These are phyloP conservation scores for Astrephomene gubernaculifera DNA, from an alignment of 139 green algal species.

Conservation along the genomic window DNA sequence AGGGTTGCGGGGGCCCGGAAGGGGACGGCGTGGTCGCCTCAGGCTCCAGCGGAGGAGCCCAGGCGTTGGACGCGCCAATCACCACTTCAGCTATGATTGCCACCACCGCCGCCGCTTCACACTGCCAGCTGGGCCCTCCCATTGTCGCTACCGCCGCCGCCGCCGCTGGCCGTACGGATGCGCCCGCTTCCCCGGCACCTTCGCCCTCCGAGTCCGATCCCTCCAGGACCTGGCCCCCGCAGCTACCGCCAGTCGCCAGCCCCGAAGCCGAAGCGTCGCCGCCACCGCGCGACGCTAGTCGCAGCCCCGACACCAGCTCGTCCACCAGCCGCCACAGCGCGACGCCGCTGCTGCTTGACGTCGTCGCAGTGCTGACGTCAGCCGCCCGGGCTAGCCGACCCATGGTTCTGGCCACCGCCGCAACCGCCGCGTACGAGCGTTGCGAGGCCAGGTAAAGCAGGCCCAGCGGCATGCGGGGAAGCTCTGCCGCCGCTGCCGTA, in stretches of 20 bases:
- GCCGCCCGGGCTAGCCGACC: conserved; percentile 53
- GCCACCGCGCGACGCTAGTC: neutral
- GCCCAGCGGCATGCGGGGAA: conserved; percentile 78
- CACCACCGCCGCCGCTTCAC: conserved; percentile 51
- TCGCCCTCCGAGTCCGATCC: neutral
- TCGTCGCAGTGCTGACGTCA: neutral
- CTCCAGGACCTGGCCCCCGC: neutral
- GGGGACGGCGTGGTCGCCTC: neutral
- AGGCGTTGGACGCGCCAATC: conserved; percentile 71
- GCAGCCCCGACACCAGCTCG: conserved; percentile 21
- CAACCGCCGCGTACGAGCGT: conserved; percentile 69
- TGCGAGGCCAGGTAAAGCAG: conserved; percentile 60
- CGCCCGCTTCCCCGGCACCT: too few species aligned
- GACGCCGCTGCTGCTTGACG: neutral
- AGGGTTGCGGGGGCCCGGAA: neutral
- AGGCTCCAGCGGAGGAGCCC: conserved; percentile 35
- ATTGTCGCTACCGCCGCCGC: neutral
- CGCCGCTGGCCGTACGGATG: neutral
- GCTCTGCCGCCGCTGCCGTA: neutral
- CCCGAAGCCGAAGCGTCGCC: neutral
- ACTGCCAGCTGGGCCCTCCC: conserved; percentile 38
- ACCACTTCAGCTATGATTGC: conserved; percentile 68
- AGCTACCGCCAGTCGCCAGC: neutral
- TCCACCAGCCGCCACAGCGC: conserved; percentile 58
- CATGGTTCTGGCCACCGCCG: conserved; percentile 56